Percentiles rank a stretch among this genome's conserved stretches.
These are phyloP conservation scores for Eimeria maxima DNA, from an alignment of 169 alveolate genomes.

Conservation along the genomic window DNA sequence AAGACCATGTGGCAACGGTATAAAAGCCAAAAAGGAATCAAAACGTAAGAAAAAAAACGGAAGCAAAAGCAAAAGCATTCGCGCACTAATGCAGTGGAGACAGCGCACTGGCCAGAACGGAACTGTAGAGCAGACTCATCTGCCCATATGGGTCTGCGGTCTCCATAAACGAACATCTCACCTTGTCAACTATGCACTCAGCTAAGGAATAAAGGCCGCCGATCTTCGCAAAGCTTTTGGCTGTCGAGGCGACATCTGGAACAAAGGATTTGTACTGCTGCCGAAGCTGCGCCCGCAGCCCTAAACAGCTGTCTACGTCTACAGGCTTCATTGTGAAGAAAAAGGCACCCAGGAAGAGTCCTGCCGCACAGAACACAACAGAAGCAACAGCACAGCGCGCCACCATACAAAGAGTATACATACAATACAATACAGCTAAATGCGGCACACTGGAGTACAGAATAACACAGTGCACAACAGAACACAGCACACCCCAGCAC, in stretches of 20 bases:
- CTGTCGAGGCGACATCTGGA: conserved; percentile 79
- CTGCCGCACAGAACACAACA: conserved; percentile 47
- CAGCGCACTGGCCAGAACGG: neutral
- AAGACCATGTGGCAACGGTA: conserved; percentile 57
- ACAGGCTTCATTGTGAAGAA: conserved; percentile 86
- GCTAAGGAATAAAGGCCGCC: conserved; percentile 89
- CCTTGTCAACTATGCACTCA: conserved; percentile 89
- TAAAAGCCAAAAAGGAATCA: neutral
- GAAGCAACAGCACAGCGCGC: neutral
- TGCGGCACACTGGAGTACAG: neutral
- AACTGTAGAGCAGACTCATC: neutral
- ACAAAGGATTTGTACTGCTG: conserved; percentile 83
- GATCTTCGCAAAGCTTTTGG: conserved; percentile 85
- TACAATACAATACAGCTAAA: neutral
- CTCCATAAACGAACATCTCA: neutral
- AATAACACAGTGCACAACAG: neutral
- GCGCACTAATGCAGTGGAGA: neutral
- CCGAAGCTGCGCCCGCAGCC: conserved; percentile 82
- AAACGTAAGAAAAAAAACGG: neutral
- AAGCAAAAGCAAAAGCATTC: neutral
- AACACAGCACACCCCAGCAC: neutral
- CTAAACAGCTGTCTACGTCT: conserved; percentile 83
- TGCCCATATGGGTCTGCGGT: neutral
- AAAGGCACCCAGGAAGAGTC: conserved; percentile 84
- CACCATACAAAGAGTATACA: neutral